These are phyloP conservation scores for Vitis amurensis DNA, from an alignment of 164 flowering plant genomes.

Conservation along the genomic window DNA sequence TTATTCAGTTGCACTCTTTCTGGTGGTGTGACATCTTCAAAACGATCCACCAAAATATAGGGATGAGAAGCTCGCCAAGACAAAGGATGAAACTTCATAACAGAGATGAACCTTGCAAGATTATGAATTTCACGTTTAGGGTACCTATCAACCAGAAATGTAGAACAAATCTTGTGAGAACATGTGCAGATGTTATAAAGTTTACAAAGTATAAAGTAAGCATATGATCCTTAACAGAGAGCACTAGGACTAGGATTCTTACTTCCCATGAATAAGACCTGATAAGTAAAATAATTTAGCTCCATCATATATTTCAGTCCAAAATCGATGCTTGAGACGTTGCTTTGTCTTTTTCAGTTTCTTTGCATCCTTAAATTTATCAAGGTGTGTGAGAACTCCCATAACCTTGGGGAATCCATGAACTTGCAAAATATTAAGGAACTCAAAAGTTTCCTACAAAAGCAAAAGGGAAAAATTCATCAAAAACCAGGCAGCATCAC, in stretches of 20 bases:
- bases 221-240: not conserved
- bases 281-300: slow-evolving; percentile 96
- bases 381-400: slow-evolving; percentile 99
- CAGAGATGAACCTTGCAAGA: slow-evolving; percentile 94
- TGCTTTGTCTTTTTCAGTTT: slow-evolving; percentile 88
- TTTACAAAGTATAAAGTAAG: not conserved
- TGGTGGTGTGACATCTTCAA: slow-evolving; percentile 97
- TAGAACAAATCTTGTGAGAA: not conserved
- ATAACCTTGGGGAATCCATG: slow-evolving; percentile 96
- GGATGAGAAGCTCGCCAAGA: slow-evolving; percentile 93
- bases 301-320: slow-evolving; percentile 95
- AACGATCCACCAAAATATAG: slow-evolving; percentile 85
- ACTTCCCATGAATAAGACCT: slow-evolving; percentile 93
- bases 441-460: slow-evolving; percentile 93
- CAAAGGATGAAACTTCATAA: slow-evolving; percentile 82
- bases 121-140: slow-evolving; percentile 87
- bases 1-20: slow-evolving; percentile 57
- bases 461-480: not conserved
- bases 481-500: not conserved
- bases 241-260: slow-evolving; percentile 25
- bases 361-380: slow-evolving; percentile 86
- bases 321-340: slow-evolving; percentile 91
- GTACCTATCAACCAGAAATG: slow-evolving; percentile 49
- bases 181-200: too few species aligned
- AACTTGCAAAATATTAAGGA: slow-evolving; percentile 87